Percentiles rank a stretch among this genome's conserved stretches.
phyloP scores from a whole-genome alignment of 441 rosid genomes.

The Aleurites moluccanus region DNA sequence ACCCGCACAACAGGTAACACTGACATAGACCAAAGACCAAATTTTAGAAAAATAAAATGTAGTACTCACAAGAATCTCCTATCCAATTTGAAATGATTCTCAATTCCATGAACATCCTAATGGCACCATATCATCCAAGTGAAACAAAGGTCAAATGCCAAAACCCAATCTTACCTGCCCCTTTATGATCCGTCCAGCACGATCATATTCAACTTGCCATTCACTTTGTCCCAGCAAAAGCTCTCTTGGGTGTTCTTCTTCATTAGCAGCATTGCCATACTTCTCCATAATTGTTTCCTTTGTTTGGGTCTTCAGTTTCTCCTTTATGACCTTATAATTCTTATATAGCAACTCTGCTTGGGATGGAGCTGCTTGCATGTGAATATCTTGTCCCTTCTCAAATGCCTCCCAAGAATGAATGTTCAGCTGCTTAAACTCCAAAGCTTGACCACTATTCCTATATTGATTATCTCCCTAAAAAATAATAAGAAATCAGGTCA shows the following conservation, averaged over 20 bases:
- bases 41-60: background rate
- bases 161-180: slow-evolving; percentile 48
- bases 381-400: slow-evolving; percentile 91
- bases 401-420: slow-evolving; percentile 80
- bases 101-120: background rate
- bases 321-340: slow-evolving; percentile 64
- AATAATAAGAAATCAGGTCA: background rate
- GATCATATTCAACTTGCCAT: slow-evolving; percentile 33
- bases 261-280: slow-evolving; percentile 81
- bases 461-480: slow-evolving; percentile 83
- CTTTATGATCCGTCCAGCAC: slow-evolving; percentile 59
- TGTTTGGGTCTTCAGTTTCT: slow-evolving; percentile 59
- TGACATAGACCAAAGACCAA: background rate
- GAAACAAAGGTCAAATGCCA: background rate
- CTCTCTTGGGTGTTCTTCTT: slow-evolving; percentile 49
- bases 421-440: slow-evolving; percentile 82
- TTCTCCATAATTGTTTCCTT: slow-evolving; percentile 76
- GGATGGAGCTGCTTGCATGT: slow-evolving; percentile 89
- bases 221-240: slow-evolving; percentile 29
- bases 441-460: slow-evolving; percentile 83
- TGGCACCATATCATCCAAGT: background rate
- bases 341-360: slow-evolving; percentile 74
- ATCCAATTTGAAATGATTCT: background rate
- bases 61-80: background rate
- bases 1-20: too few relatives aligned